Conservation (phyloP, 768 basidiomycete species). For the Amylocystis lapponica region DNA sequence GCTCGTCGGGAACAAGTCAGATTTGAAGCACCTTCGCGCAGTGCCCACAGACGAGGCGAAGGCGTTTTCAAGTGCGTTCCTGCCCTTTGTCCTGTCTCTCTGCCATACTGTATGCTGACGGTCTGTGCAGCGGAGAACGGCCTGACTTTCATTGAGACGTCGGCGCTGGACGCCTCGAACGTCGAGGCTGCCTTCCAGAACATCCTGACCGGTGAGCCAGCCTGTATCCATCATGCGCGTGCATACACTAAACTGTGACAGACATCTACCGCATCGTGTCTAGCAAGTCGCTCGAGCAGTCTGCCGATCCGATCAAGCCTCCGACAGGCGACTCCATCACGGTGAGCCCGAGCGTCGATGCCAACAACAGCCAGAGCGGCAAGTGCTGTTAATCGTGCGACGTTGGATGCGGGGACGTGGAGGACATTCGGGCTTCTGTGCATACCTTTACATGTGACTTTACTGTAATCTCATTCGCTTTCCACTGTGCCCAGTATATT, state of each 20-base stretch:
- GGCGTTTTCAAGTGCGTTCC: constrained; percentile 70
- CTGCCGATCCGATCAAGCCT: constrained; percentile 70
- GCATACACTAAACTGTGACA: constrained; percentile 24
- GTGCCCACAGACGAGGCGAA: constrained; percentile 98
- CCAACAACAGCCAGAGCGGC: constrained; percentile 47
- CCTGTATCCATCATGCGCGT: not conserved
- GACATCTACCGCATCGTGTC: constrained; percentile 98
- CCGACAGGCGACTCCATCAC: constrained; percentile 80
- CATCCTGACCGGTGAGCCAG: constrained; percentile 84
- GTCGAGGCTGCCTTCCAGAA: constrained; percentile 97
- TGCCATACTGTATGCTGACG: no score
- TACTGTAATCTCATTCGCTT: constrained; percentile 8
- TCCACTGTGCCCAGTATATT: not conserved
- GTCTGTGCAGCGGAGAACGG: constrained; percentile 73
- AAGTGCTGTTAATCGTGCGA: constrained; percentile 54
- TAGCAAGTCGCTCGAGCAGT: constrained; percentile 89
- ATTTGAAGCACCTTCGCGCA: constrained; percentile 95
- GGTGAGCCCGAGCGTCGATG: constrained; percentile 71
- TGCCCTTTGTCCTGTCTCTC: not conserved
- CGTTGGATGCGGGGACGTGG: not conserved
- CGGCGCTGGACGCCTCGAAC: constrained; percentile 98
- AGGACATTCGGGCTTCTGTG: constrained; percentile 3
- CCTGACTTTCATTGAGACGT: constrained; percentile 96
- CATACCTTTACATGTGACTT: constrained; percentile 1
- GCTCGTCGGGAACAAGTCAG: constrained; percentile 47